Base-by-base conservation (phyloP, 495 filamentous ascomycete genomes). In the Penicillium goetzii region DNA sequence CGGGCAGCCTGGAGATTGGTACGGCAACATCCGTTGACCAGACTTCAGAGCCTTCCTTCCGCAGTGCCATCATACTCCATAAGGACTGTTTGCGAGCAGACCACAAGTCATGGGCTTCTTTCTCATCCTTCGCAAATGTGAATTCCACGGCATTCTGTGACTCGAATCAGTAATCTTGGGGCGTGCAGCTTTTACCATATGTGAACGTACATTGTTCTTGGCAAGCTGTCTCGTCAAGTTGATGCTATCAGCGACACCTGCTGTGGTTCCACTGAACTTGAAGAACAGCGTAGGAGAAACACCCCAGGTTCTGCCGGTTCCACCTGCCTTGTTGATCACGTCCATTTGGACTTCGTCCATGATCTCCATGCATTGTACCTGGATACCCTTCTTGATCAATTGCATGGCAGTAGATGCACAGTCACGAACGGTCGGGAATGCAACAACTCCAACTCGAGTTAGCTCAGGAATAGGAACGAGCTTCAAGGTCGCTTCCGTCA, bases 321-420 rank as follows among this genome's bases (percentile, higher is more conserved):
- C 84, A 61, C 92, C 91, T 6, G 88, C 87, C 47, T 81, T 72
- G 76, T 98, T 98, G 77, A 98, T 93, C 64, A 92, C 92, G 61
- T 84, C 83, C 94, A 98, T 98, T 77, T 96, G 92, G 32, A 93
- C 89, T 69, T 97, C 93, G 74, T 98, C 94, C 43, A 97, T 78
- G 45, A 98, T 87, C 74, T 98, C 94, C 74, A 98, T 21, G 92
- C 92, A 60, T 86, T 92, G 63, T 21, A 98, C 88, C 0, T 89
- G 90, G 23, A 97, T 83, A 58, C 92, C 93, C 41, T 89, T 86
- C 23, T 85, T 84, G 28, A 97, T 92, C 23, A 97, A 85, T 58
- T 85, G 82, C 64, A 89, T 88, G 2, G 93, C 94, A 64, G 90
- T 90, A 64, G 89, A 85, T 11, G 94, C 92, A 23, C 93, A 93